phyloP scores from a whole-genome alignment of 2,329 filamentous ascomycete genomes.

The Magnaporthales sp. region DNA sequence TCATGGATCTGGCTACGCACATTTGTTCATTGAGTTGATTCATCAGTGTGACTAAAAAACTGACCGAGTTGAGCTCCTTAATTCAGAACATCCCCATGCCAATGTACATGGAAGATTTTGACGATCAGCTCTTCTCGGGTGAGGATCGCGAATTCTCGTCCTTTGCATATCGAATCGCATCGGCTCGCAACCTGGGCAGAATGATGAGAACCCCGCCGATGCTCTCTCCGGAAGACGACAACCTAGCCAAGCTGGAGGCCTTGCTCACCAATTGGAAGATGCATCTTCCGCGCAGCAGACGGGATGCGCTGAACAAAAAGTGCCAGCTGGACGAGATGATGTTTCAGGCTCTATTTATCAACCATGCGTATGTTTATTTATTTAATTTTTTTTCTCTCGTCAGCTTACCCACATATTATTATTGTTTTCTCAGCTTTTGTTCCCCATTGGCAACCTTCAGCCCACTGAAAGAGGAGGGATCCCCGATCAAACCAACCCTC shows the following conservation, averaged over 20 bases:
- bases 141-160: constrained; percentile 70
- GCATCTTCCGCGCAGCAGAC: constrained; percentile 66
- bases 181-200: constrained; percentile 67
- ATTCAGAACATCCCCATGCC: constrained; percentile 47
- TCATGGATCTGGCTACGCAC: no score
- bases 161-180: constrained; percentile 76
- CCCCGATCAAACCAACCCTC: constrained; percentile 3
- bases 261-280: constrained; percentile 66
- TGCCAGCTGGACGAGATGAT: constrained; percentile 80
- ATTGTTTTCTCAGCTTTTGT: neutral
- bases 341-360: constrained; percentile 84
- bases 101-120: constrained; percentile 64
- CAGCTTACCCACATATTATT: neutral
- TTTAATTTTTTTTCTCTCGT: neutral
- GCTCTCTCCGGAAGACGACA: constrained; percentile 44
- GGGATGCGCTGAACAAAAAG: constrained; percentile 57
- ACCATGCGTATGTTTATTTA: constrained; percentile 37
- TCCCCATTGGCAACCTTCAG: neutral
- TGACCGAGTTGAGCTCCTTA: neutral
- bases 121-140: constrained; percentile 64
- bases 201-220: constrained; percentile 54
- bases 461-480: neutral
- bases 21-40: no score
- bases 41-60: neutral
- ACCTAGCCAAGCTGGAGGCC: constrained; percentile 40